These are phyloP conservation scores for Eucalyptus curtisii DNA, from an alignment of 345 rosid genomes.

Conservation along the genomic window DNA sequence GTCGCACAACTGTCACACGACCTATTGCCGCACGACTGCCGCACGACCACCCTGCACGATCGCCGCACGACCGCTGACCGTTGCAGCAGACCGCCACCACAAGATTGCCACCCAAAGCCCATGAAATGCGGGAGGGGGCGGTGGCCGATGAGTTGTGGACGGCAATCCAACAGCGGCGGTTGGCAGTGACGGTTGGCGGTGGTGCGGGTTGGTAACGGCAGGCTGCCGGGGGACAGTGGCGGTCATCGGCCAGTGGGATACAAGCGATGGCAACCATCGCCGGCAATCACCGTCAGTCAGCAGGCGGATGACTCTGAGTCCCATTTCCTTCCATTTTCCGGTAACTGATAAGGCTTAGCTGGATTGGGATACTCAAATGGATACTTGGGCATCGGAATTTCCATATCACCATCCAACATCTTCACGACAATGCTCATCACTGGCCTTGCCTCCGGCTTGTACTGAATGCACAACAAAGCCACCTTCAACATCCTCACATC, in stretches of 20 bases:
- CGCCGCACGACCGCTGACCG: rapidly evolving
- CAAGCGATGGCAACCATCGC: rapidly evolving
- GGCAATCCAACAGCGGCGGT: rapidly evolving
- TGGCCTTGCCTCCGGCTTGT: neutral
- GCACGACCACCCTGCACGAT: too few relatives aligned
- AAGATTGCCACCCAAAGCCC: too few relatives aligned
- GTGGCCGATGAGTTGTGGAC: too few relatives aligned
- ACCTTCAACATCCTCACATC: neutral
- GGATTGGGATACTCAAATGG: neutral
- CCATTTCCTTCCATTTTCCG: neutral
- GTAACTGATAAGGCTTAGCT: neutral
- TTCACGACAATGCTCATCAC: neutral
- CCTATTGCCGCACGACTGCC: rapidly evolving
- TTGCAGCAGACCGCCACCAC: rapidly evolving
- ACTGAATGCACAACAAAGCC: neutral
- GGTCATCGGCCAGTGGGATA: rapidly evolving
- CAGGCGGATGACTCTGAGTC: neutral
- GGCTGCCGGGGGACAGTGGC: too few relatives aligned
- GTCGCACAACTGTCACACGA: rapidly evolving
- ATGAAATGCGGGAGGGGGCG: rapidly evolving
- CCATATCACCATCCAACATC: neutral
- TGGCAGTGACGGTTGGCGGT: rapidly evolving
- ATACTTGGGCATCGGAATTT: neutral
- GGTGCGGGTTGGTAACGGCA: rapidly evolving
- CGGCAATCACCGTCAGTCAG: rapidly evolving